Evolutionary conservation across 2,329 filamentous ascomycete genomes (phyloP), one percentile per base, ranked within the genome.

Genomic region (Stenocarpella maydis): DNA sequence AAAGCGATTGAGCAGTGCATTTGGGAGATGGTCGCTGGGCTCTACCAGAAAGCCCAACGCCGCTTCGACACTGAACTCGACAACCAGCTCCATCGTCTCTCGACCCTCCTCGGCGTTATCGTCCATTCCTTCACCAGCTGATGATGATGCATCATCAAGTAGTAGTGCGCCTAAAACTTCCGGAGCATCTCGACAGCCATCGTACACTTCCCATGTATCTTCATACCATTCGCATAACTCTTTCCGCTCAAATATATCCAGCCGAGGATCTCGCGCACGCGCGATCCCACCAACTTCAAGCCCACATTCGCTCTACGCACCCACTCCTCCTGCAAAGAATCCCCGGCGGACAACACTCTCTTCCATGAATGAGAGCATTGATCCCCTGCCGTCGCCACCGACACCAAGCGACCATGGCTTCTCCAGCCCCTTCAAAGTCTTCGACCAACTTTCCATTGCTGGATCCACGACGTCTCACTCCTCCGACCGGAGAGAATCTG

Each of bases 61-160:
- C 19, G 15, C 28, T 0, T 69, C 67, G 9, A 37, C 45, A 1
- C 37, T 50, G 10, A 43, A 55, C 17, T 47, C 53, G 19, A 43
- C 52, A 28, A 52, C 37, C n/a, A 67, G 63, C 54, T 67, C 68
- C 14, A 21, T 58, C 21, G 7, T 45, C 7, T 67, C 63, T n/a
- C 63, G 43, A 21, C 68, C 68, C 1, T 67, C 63, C 10, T 69
- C 63, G 8, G 63, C 21, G 24, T n/a, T 49, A 39, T 67, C 68
- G 1, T 60, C 52, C 17, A 21, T 24, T 28, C 43, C 39, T 8
- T 45, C 24, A 19, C 41, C 12, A 5, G 41, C 12, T n/a, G 69
- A 71, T 6, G 69, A 69, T 17, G 67, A 68, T 1, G 31, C 50
- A 10, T 69, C 60, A 15, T 68, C 58, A 7, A 37, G 37, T 19